Evolutionary conservation across 495 filamentous ascomycete genomes (phyloP).

Genomic region (Cairneyella variabilis): DNA sequence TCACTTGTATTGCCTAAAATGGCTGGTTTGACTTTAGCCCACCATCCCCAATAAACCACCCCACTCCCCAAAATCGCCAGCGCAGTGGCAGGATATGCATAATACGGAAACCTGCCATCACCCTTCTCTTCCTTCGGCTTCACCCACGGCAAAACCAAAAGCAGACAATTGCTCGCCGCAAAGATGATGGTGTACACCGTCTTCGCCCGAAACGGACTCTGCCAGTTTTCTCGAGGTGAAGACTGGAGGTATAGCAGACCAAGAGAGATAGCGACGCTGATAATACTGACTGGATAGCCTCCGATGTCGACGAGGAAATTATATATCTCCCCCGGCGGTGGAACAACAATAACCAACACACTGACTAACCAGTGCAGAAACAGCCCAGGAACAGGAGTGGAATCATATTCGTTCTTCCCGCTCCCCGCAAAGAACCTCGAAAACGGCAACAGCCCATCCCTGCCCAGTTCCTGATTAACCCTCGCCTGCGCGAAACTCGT

Average conservation of each 20-base stretch:
- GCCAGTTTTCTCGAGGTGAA: constrained; percentile 38
- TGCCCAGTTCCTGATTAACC: constrained; percentile 65
- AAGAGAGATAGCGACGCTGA: constrained; percentile 44
- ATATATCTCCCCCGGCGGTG: constrained; percentile 41
- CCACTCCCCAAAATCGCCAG: constrained; percentile 36
- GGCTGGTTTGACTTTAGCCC: constrained; percentile 24
- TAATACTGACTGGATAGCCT: constrained; percentile 51
- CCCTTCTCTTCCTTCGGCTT: constrained; percentile 29
- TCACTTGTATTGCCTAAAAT: not conserved
- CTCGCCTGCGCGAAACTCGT: constrained; percentile 51
- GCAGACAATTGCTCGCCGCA: constrained; percentile 34
- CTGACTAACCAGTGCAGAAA: constrained; percentile 50
- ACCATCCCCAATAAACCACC: constrained; percentile 37
- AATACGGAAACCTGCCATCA: constrained; percentile 36
- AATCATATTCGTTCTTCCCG: constrained; percentile 15
- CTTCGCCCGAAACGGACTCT: constrained; percentile 34
- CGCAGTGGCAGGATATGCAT: constrained; percentile 39
- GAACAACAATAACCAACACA: constrained; percentile 44
- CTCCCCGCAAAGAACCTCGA: constrained; percentile 45
- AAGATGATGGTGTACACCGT: constrained; percentile 32
- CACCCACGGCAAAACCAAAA: constrained; percentile 41
- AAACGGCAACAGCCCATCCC: constrained; percentile 62
- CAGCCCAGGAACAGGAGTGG: constrained; percentile 31
- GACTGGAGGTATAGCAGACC: constrained; percentile 48
- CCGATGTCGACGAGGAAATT: constrained; percentile 49